These are phyloP conservation scores for Eimeria mitis DNA, from an alignment of 169 alveolate species.

Conservation along the genomic window DNA sequence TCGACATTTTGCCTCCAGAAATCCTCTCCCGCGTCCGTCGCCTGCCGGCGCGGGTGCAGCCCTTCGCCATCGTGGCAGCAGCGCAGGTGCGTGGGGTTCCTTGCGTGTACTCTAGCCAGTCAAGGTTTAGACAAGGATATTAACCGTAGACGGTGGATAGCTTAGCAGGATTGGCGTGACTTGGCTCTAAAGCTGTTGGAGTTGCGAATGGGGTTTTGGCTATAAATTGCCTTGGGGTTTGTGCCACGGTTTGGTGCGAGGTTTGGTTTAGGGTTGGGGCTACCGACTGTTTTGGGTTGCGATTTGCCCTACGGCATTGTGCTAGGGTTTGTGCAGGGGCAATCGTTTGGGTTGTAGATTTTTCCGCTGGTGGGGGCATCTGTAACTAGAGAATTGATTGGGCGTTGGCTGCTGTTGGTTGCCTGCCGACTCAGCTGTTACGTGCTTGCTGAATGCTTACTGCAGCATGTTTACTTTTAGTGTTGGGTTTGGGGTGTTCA, in stretches of 20 bases:
- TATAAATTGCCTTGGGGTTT: neutral
- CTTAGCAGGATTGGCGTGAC: neutral
- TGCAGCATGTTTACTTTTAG: neutral
- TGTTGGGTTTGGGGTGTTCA: neutral
- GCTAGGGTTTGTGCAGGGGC: neutral
- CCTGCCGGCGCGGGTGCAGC: constrained; percentile 81
- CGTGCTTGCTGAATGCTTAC: neutral
- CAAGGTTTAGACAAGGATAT: neutral
- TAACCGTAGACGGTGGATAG: neutral
- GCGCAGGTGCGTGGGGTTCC: constrained; percentile 66
- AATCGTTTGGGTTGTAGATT: neutral
- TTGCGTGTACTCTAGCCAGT: neutral
- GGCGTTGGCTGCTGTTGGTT: neutral
- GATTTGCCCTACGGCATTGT: neutral
- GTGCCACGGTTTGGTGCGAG: neutral
- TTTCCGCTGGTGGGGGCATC: neutral
- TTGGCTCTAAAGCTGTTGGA: neutral
- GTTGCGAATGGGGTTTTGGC: neutral
- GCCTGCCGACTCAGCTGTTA: neutral
- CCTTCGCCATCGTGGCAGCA: constrained; percentile 75
- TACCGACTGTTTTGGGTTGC: neutral
- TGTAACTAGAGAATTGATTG: neutral
- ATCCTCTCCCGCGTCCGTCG: constrained; percentile 72
- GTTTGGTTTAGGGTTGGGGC: neutral
- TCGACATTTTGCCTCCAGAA: constrained; percentile 76